Evolutionary conservation across 441 rosid genomes (phyloP).

Genomic region (Dalechampia spathulata): DNA sequence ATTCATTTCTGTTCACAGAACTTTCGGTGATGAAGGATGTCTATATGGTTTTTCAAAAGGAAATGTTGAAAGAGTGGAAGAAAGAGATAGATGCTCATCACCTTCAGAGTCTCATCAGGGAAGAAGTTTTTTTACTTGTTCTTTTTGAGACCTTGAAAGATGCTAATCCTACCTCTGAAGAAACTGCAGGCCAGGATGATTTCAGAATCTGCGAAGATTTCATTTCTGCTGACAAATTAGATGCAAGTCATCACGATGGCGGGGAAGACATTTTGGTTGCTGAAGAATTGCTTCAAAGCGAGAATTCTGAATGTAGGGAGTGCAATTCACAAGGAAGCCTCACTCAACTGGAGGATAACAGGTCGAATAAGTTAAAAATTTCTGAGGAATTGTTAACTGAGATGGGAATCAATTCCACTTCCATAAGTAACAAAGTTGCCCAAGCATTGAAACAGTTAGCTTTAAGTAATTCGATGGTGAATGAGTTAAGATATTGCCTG

Average conservation of each 20-base stretch:
- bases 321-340: background rate
- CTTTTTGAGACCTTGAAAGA: constrained; percentile 19
- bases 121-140: constrained; percentile 20
- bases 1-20: constrained; percentile 17
- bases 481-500: constrained; percentile 12
- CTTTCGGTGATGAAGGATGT: constrained; percentile 26
- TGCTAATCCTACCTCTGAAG: background rate
- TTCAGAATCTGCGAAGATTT: constrained; percentile 1
- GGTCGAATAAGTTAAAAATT: constrained; percentile 9
- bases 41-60: constrained; percentile 22
- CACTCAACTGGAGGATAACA: constrained; percentile 3
- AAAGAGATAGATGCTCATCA: constrained; percentile 14
- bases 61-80: constrained; percentile 19
- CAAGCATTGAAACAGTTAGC: constrained; percentile 24
- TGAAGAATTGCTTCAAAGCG: constrained; percentile 3
- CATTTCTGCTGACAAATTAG: constrained; percentile 1
- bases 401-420: constrained; percentile 16
- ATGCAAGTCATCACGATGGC: constrained; percentile 3
- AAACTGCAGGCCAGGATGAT: constrained; percentile 8
- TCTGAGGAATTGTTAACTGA: constrained; percentile 10
- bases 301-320: constrained; percentile 14
- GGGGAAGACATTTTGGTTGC: constrained; percentile 9
- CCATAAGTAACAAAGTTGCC: constrained; percentile 19
- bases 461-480: constrained; percentile 17
- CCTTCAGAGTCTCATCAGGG: constrained; percentile 18